Percentiles rank a stretch among this genome's conserved stretches.
Conservation (phyloP, 371 early-diverging fungal genomes). For the Mucor ambiguus region DNA sequence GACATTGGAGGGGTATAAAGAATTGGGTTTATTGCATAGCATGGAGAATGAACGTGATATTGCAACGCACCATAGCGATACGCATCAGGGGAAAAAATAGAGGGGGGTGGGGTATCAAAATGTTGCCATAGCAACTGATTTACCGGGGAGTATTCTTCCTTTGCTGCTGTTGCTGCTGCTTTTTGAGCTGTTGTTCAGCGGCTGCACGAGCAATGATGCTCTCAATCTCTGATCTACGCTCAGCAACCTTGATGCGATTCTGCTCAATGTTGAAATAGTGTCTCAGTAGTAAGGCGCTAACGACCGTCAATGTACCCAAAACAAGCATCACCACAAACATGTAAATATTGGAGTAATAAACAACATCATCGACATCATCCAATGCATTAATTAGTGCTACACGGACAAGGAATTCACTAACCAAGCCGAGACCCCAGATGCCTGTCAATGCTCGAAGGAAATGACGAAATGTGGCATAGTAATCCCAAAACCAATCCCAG, state of each 20-base stretch:
- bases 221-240: slow-evolving; percentile 37
- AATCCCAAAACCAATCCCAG: slow-evolving; percentile 52
- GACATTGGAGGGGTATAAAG: background rate
- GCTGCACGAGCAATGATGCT: slow-evolving; percentile 35
- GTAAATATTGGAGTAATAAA: slow-evolving; percentile 48
- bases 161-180: background rate
- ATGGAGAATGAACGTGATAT: background rate
- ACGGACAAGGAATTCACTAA: slow-evolving; percentile 50
- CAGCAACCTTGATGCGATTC: slow-evolving; percentile 27
- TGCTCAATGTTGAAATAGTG: slow-evolving; percentile 45
- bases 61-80: background rate
- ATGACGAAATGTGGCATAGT: slow-evolving; percentile 35
- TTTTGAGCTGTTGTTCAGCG: slow-evolving; percentile 13
- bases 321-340: slow-evolving; percentile 36
- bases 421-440: slow-evolving; percentile 45
- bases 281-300: slow-evolving; percentile 34
- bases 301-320: slow-evolving; percentile 33
- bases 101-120: background rate
- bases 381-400: slow-evolving; percentile 37
- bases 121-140: background rate
- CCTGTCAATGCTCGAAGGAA: slow-evolving; percentile 42
- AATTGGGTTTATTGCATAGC: background rate
- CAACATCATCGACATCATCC: slow-evolving; percentile 44
- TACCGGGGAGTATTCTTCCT: background rate
- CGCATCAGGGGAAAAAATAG: background rate